Conservation (phyloP, 2,329 filamentous ascomycete species). For the Podosphaera xanthii region DNA sequence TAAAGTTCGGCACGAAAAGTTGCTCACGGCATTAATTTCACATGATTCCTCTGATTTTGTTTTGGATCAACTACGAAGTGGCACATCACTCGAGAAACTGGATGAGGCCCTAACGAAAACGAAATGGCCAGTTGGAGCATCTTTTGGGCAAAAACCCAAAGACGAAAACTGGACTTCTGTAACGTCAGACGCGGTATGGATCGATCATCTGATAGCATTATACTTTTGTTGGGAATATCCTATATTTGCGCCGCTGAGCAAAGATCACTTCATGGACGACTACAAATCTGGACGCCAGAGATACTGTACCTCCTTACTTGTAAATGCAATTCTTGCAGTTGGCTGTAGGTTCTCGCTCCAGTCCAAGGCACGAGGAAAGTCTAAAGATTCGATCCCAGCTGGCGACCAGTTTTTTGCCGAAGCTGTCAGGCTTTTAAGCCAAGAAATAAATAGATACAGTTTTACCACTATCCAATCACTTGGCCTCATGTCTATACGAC, state of each 20-base stretch:
- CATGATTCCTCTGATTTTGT: conserved; percentile 22
- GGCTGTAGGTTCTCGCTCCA: conserved; percentile 47
- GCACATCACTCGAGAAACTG: conserved; percentile 31
- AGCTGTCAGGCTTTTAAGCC: conserved; percentile 33
- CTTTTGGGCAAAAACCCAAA: conserved; percentile 34
- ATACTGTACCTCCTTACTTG: conserved; percentile 21
- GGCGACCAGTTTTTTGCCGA: conserved; percentile 58
- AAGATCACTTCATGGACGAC: conserved; percentile 14
- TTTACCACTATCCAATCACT: conserved; percentile 54
- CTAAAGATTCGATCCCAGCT: conserved; percentile 36
- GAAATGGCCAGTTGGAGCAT: conserved; percentile 29
- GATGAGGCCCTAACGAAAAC: conserved; percentile 26
- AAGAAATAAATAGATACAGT: conserved; percentile 29
- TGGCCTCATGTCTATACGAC: conserved; percentile 52
- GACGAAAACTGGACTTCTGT: conserved; percentile 47
- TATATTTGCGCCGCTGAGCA: conserved; percentile 48
- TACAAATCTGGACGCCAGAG: conserved; percentile 7
- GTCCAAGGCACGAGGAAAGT: conserved; percentile 36
- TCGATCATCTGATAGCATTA: conserved; percentile 38
- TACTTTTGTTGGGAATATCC: conserved; percentile 62
- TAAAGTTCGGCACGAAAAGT: conserved; percentile 30
- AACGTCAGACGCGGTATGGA: conserved; percentile 31
- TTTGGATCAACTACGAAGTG: conserved; percentile 27
- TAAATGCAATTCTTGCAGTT: conserved; percentile 21
- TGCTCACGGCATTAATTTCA: conserved; percentile 27